Evolutionary conservation across 257 asterid genomes (phyloP), one percentile per base, ranked within the genome.

Genomic region (Mentha longifolia): DNA sequence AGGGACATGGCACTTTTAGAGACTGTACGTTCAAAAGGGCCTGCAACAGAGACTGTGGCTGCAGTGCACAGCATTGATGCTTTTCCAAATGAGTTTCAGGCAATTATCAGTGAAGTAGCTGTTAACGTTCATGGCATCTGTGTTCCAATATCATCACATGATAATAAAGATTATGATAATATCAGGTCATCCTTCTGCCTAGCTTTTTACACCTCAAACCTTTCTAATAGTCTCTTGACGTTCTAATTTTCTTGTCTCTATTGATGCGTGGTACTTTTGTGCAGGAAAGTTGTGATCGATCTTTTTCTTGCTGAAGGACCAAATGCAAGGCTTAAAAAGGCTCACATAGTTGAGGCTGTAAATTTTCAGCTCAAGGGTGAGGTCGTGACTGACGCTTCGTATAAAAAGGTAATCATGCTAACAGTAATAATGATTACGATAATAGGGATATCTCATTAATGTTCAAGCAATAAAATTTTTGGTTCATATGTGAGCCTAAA

Each of bases 261-360:
- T 33, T 52, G n/a, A 65, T 58, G 55, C 57, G 8, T 30, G 79
- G 25, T 70, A 49, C 30, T 51, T 58, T 73, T 62, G 45, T 74
- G 74, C 85, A 89, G 97, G 87, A 80, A 84, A 71, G 84, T 94
- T 57, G 92, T 94, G 25, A 87, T 94, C 45, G 87, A 85, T 67
- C 95, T 88, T 79, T 80, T 88, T 31, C 62, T 69, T 70, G 95
- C 81, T 70, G 85, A 80, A 80, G 91, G 89, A 45, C 96, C 95
- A 16, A 84, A 84, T 78, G 98, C 92, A 22, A 94, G 85, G 85
- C 89, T 94, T 64, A 91, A 82, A 77, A 91, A 72, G 85, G 93
- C 90, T 65, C 19, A 80, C 15, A 84, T 94, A 64, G 0, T 20
- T 22, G 98, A 84, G 79, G 98, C 96, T 79, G 96, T 90, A 70